Evolutionary conservation across 2,329 filamentous ascomycete genomes (phyloP).

Genomic region (Fusarium mundagurra): DNA sequence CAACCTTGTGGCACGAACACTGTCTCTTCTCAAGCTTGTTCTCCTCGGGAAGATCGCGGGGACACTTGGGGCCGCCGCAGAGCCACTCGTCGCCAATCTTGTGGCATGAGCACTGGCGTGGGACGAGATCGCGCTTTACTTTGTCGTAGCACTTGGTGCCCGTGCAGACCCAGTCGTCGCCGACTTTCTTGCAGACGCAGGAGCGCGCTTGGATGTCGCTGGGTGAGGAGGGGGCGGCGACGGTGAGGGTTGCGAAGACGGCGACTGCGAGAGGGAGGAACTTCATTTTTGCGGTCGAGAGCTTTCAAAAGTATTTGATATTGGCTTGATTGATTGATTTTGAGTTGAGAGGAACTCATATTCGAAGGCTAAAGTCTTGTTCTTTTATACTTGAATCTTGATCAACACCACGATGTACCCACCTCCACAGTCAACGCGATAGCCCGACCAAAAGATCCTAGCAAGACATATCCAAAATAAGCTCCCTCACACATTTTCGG

Average conservation of each 20-base stretch:
- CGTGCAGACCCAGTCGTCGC: background rate
- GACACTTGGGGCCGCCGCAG: conserved; percentile 3
- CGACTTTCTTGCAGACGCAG: conserved; percentile 11
- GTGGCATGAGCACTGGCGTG: conserved; percentile 1
- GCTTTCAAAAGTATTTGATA: fast-evolving
- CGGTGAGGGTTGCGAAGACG: conserved; percentile 17
- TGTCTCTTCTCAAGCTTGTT: background rate
- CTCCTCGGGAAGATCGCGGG: background rate
- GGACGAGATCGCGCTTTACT: background rate
- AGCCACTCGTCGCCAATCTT: conserved; percentile 7
- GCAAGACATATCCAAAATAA: background rate
- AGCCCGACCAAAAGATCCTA: conserved; percentile 14
- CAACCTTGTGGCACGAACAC: conserved; percentile 9
- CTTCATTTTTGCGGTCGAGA: conserved; percentile 9
- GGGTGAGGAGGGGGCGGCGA: background rate
- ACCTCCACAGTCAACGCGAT: background rate
- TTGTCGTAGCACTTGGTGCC: background rate
- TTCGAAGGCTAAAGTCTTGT: fast-evolving
- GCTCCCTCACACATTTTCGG: background rate
- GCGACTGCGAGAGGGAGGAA: background rate
- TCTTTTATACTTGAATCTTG: background rate
- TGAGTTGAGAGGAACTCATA: too few relatives aligned
- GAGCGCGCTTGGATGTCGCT: background rate
- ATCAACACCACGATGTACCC: background rate
- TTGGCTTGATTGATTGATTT: background rate